Conservation (phyloP, 164 flowering plant species). For the Vitis rupestris region DNA sequence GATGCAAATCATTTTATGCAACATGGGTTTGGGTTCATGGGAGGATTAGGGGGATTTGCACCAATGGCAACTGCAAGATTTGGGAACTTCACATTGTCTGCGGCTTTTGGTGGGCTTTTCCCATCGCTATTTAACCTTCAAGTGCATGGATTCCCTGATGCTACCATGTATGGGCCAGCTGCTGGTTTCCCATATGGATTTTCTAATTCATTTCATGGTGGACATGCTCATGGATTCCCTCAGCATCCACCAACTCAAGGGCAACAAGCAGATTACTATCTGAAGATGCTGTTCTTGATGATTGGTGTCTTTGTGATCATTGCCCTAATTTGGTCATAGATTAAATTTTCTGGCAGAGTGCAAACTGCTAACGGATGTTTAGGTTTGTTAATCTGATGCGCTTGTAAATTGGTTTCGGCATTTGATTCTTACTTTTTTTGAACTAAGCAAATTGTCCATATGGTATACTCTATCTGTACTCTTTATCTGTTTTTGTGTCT, state of each 20-base stretch:
- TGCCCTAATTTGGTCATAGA: constrained; percentile 46
- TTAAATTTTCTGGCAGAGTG: not conserved
- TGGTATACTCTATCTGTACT: not conserved
- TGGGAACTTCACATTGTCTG: constrained; percentile 53
- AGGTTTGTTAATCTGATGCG: constrained; percentile 6
- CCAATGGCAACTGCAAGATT: constrained; percentile 48
- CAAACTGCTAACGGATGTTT: constrained; percentile 8
- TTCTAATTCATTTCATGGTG: constrained; percentile 52
- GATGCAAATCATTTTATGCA: constrained; percentile 35
- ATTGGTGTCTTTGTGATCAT: constrained; percentile 48
- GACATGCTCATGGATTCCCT: constrained; percentile 42
- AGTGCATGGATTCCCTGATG: constrained; percentile 42
- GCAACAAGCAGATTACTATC: constrained; percentile 40
- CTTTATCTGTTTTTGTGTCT: not conserved
- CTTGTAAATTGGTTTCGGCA: constrained; percentile 15
- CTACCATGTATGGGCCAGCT: constrained; percentile 31
- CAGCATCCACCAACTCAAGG: constrained; percentile 34
- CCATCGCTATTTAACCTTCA: constrained; percentile 57
- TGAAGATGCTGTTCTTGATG: constrained; percentile 48
- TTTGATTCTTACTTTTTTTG: not conserved
- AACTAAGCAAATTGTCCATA: constrained; percentile 19
- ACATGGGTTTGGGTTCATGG: constrained; percentile 39
- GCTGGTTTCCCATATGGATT: constrained; percentile 36
- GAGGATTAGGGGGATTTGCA: constrained; percentile 44
- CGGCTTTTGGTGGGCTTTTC: constrained; percentile 60